Evolutionary conservation across 495 filamentous ascomycete genomes (phyloP), one percentile per base, ranked within the genome.

Genomic region (Aspergillus kassunensis): DNA sequence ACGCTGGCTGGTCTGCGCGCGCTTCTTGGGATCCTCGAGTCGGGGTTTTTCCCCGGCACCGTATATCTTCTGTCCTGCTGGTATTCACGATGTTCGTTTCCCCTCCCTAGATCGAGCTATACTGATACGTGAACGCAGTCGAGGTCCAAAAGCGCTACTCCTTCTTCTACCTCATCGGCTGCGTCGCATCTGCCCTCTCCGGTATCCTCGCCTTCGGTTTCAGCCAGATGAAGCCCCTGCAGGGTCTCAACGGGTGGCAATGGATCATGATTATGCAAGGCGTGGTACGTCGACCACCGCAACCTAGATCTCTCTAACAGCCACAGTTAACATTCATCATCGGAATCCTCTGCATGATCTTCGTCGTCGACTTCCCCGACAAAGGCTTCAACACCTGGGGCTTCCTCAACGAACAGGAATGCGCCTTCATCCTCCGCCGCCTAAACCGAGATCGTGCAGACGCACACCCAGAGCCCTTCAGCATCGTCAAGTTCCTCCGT

Each of bases 201-300:
- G 83, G 84, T 55, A 85, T 88, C 42, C 62, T 88, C 8, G 80
- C 85, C 13, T 86, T 78, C 42, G 84, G 83, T 5, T 61, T 87
- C 52, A 83, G 81, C 73, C 78, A 83, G 49, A 71, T 83, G 70
- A 58, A 67, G 8, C 78, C 77, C 2, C 60, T 68, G 0, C 63
- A 68, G 16, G 73, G 72, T 0, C 58, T 80, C 4, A 59, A 57
- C 18, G 84, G 84, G 18, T 87, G 84, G 85, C 65, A 78, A 41
- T 85, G 82, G 82, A 80, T 80, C 33, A 83, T 85, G 65, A 81
- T 85, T 58, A 77, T 84, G 31, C 78, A 85, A 53, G 80, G 77
- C 13, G 62, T 81, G 54, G 67, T 71, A 65, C 8, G 10, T 29
- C n/a, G n/a, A n/a, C n/a, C n/a, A n/a, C n/a, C n/a, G n/a, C n/a